Conservation (phyloP, 1,139 yeast species). For the Meyerozyma sp. region DNA sequence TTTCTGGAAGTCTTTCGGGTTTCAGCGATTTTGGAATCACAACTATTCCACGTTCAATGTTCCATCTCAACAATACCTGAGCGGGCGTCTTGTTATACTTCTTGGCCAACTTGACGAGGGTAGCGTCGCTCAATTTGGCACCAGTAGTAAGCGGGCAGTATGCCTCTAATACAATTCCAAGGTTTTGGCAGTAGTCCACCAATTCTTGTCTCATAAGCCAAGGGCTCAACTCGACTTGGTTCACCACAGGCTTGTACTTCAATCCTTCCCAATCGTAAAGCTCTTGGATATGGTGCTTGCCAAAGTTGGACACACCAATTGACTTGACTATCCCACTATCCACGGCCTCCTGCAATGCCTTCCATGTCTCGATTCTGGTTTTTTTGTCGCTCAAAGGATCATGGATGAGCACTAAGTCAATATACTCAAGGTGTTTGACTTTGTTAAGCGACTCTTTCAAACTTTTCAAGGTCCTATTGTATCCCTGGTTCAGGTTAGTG, state of each 20-base stretch:
- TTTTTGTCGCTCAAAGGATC: conserved; percentile 34
- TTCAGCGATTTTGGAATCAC: conserved; percentile 26
- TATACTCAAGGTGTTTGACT: conserved; percentile 21
- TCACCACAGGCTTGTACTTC: not conserved
- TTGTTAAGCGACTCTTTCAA: not conserved
- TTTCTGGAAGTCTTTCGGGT: not conserved
- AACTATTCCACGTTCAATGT: conserved; percentile 37
- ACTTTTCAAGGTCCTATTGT: not conserved
- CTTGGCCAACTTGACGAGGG: conserved; percentile 6
- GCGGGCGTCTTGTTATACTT: conserved; percentile 25
- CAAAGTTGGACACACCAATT: conserved; percentile 69
- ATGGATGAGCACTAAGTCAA: conserved; percentile 50
- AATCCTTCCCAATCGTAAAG: conserved; percentile 14
- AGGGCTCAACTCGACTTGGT: conserved; percentile 66
- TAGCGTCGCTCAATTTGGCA: conserved; percentile 9
- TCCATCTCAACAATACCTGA: conserved; percentile 34
- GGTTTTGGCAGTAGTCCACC: conserved; percentile 44
- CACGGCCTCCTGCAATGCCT: conserved; percentile 64
- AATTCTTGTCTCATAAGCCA: conserved; percentile 69
- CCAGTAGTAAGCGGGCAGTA: conserved; percentile 8
- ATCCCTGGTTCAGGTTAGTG: not conserved
- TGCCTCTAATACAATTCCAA: conserved; percentile 31
- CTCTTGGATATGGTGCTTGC: conserved; percentile 54
- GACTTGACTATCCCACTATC: conserved; percentile 47
- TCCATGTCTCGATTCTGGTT: conserved; percentile 38